Conservation (phyloP, 371 early-diverging fungal species). For the Mortierella sp. region DNA sequence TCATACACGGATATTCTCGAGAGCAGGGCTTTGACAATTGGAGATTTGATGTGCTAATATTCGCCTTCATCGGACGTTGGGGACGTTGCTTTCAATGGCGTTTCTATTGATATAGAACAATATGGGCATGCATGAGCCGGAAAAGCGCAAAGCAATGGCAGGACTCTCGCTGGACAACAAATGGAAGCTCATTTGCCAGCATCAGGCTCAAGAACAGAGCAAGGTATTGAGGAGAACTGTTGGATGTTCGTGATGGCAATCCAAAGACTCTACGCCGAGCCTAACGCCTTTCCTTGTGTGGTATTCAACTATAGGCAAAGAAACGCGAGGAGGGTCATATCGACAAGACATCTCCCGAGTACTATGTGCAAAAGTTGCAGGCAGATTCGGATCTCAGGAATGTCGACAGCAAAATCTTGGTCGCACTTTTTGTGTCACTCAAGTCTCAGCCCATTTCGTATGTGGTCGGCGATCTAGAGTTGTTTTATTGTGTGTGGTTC, state of each 20-base stretch:
- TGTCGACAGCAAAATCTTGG: constrained; percentile 66
- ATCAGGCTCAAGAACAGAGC: constrained; percentile 44
- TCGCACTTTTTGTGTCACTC: constrained; percentile 73
- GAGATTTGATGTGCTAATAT: neutral
- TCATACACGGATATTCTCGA: no score
- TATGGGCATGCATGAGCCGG: constrained; percentile 53
- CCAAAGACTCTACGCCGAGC: no score
- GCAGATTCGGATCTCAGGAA: constrained; percentile 68
- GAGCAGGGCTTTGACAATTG: neutral
- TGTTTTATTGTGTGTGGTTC: no score
- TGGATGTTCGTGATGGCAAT: no score
- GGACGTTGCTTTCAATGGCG: no score
- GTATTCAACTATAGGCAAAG: constrained; percentile 21
- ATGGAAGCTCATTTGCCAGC: constrained; percentile 51
- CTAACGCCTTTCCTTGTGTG: no score
- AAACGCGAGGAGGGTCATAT: constrained; percentile 46
- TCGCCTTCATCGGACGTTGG: no score
- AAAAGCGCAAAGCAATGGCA: constrained; percentile 37
- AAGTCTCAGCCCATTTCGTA: constrained; percentile 84
- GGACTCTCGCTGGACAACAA: constrained; percentile 42
- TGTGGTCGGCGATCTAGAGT: no score
- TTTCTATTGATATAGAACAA: constrained; percentile 24
- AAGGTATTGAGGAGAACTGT: no score
- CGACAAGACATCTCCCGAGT: constrained; percentile 74
- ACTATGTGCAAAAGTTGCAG: constrained; percentile 67